These are phyloP conservation scores for Hymenoscyphus scutula DNA, from an alignment of 2,329 filamentous ascomycete species.

Conservation along the genomic window DNA sequence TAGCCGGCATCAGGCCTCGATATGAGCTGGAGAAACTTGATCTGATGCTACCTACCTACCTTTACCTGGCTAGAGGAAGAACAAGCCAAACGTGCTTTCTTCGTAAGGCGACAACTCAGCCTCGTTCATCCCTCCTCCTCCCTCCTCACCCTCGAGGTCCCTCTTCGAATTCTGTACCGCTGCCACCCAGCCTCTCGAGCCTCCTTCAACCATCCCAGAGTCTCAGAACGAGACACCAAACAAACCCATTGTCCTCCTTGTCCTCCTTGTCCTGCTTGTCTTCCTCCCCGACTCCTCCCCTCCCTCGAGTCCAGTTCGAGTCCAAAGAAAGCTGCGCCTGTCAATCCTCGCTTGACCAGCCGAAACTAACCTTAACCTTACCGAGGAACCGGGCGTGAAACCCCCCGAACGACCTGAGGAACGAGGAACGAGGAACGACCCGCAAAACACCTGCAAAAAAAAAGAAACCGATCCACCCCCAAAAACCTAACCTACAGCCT, in stretches of 20 bases:
- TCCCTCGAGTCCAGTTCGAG: not conserved
- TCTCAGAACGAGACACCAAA: not conserved
- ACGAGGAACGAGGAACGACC: not conserved
- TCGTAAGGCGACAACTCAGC: conserved; percentile 6
- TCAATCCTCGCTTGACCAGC: not conserved
- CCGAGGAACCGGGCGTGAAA: not conserved
- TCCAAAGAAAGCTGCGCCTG: not conserved
- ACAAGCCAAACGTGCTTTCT: conserved; percentile 1
- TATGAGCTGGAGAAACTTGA: too few species aligned
- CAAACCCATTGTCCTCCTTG: not conserved
- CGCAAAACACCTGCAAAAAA: not conserved
- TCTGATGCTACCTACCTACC: too few species aligned
- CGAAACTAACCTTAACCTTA: too few species aligned
- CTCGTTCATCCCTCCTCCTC: conserved; percentile 6
- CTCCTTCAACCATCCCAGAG: not conserved
- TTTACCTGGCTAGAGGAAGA: too few species aligned
- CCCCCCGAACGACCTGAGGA: too few species aligned
- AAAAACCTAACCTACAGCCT: not conserved
- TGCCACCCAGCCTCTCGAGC: not conserved
- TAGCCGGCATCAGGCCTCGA: conserved; percentile 1
- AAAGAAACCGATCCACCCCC: not conserved
- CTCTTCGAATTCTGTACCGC: not conserved
- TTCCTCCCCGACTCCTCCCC: not conserved
- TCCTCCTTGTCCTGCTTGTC: too few species aligned
- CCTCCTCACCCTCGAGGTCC: not conserved